Percentiles rank a stretch among this genome's conserved stretches.
These are phyloP conservation scores for Chimonanthus salicifolius DNA, from an alignment of 164 flowering plant genomes.

Conservation along the genomic window DNA sequence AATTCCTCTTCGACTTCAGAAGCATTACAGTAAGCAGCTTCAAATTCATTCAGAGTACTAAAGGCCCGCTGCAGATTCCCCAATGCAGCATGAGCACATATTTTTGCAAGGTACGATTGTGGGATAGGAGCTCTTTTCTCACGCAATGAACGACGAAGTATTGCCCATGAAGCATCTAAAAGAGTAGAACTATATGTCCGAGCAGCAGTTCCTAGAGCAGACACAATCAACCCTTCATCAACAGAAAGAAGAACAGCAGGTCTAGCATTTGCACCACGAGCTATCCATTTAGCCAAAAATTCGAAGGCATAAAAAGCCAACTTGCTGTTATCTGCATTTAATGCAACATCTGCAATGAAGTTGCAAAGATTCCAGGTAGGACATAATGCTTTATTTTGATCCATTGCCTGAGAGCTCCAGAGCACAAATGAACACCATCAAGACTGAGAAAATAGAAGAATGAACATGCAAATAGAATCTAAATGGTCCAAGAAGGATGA, in stretches of 20 bases:
- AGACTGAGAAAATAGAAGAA: slow-evolving; percentile 3
- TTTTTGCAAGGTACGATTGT: slow-evolving; percentile 69
- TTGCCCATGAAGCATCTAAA: slow-evolving; percentile 80
- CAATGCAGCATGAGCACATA: slow-evolving; percentile 64
- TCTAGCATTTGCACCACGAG: slow-evolving; percentile 53
- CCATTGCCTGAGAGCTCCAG: slow-evolving; percentile 52
- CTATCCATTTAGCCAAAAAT: slow-evolving; percentile 81
- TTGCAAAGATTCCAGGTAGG: slow-evolving; percentile 68
- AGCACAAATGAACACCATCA: background rate
- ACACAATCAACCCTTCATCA: slow-evolving; percentile 71
- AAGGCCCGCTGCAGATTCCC: slow-evolving; percentile 75
- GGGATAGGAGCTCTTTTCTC: slow-evolving; percentile 64
- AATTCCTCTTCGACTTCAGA: slow-evolving; percentile 43
- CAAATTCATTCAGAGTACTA: slow-evolving; percentile 66
- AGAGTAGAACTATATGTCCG: slow-evolving; percentile 62
- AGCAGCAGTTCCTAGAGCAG: slow-evolving; percentile 73
- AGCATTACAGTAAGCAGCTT: slow-evolving; percentile 47
- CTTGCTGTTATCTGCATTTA: slow-evolving; percentile 66
- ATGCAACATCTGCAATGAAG: slow-evolving; percentile 61
- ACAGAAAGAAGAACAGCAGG: slow-evolving; percentile 62
- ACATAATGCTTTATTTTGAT: slow-evolving; percentile 79
- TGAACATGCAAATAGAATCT: background rate
- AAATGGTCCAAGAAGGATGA: background rate
- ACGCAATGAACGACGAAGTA: slow-evolving; percentile 72
- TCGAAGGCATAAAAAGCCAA: slow-evolving; percentile 67